phyloP scores from a whole-genome alignment of 176 grass and related monocot genomes.

The Carex pumila region DNA sequence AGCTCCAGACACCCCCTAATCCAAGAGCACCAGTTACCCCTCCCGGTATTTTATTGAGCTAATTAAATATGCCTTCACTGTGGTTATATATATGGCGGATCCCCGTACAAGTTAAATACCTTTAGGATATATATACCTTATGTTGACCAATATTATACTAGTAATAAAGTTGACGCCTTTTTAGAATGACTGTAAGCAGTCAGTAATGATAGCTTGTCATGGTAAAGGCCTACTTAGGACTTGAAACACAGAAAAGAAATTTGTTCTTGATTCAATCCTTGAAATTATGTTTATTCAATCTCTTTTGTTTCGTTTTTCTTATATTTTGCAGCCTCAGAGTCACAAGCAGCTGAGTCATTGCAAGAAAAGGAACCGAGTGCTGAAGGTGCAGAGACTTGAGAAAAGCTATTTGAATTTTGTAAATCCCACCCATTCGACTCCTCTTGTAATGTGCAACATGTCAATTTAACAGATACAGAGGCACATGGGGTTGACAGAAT shows the following conservation, averaged over 20 bases:
- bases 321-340: slow-evolving; percentile 2
- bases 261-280: not conserved
- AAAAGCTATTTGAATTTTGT: not conserved
- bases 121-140: not conserved
- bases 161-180: too few species aligned
- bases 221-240: not conserved
- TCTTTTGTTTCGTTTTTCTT: not conserved
- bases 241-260: not conserved
- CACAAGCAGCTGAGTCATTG: not conserved
- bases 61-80: not conserved
- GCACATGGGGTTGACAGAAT: slow-evolving; percentile 5
- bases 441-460: not conserved
- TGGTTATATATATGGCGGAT: not conserved
- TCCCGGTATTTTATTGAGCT: slow-evolving; percentile 4
- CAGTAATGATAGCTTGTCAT: not conserved
- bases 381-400: not conserved
- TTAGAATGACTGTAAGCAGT: too few species aligned
- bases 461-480: slow-evolving; percentile 18
- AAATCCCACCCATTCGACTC: not conserved
- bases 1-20: slow-evolving; percentile 25
- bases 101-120: not conserved
- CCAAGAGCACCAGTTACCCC: not conserved
- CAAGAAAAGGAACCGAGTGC: slow-evolving; percentile 1
- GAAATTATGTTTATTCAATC: not conserved
- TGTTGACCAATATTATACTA: not conserved